phyloP scores from a whole-genome alignment of 208 protist genomes.

The Trichomonas tenax region DNA sequence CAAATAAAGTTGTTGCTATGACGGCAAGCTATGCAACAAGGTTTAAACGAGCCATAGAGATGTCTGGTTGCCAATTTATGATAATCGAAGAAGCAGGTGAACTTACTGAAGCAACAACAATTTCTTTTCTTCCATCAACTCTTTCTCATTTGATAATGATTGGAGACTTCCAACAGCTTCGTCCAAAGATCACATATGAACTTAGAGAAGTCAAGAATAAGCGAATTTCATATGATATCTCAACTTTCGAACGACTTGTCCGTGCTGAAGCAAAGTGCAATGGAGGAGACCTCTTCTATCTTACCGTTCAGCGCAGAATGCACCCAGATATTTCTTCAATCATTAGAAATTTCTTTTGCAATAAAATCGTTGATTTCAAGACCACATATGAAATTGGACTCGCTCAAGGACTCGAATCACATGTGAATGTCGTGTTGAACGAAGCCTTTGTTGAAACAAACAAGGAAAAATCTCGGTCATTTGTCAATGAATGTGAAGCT shows the following conservation, averaged over 20 bases:
- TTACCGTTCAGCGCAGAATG: neutral
- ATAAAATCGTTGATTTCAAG: neutral
- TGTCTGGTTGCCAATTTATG: neutral
- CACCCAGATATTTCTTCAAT: neutral
- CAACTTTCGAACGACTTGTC: neutral
- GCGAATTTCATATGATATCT: neutral
- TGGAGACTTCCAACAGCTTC: neutral
- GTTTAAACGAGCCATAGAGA: neutral
- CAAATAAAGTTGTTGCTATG: neutral
- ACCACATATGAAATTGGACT: neutral
- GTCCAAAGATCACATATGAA: neutral
- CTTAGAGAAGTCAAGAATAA: neutral
- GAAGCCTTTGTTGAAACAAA: neutral
- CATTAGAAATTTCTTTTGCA: neutral
- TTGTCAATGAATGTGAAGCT: neutral
- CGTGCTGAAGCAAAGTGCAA: neutral
- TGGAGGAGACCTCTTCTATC: neutral
- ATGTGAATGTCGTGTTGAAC: neutral
- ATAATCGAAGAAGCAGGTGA: constrained; percentile 9
- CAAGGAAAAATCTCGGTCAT: neutral
- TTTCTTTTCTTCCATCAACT: neutral
- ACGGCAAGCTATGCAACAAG: neutral
- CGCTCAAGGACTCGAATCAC: neutral
- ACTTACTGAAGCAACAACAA: neutral
- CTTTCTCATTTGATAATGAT: neutral